phyloP scores from a whole-genome alignment of 495 filamentous ascomycete species.

The Neurospora sp. region DNA sequence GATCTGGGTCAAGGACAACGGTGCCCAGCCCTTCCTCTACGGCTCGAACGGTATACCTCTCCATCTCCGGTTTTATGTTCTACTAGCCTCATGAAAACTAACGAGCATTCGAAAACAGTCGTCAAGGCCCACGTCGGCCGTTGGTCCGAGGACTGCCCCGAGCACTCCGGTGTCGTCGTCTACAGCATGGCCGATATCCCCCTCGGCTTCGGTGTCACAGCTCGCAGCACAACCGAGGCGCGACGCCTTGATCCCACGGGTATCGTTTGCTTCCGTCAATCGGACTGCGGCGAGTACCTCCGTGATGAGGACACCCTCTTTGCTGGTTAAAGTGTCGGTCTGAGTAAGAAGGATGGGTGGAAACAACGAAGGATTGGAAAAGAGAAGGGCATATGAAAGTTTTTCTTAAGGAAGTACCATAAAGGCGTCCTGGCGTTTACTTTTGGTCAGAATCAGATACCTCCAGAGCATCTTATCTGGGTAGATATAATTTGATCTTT shows the following conservation, averaged over 20 bases:
- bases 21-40: conserved; percentile 91
- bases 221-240: conserved; percentile 71
- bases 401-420: conserved; percentile 7
- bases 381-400: conserved; percentile 1
- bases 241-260: conserved; percentile 79
- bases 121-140: conserved; percentile 87
- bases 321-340: conserved; percentile 21
- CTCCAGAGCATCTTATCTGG: background rate
- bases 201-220: conserved; percentile 63
- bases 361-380: background rate
- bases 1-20: conserved; percentile 90
- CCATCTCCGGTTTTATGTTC: background rate
- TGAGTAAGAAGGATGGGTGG: conserved; percentile 1
- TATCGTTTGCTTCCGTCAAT: conserved; percentile 73
- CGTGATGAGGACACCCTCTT: conserved; percentile 60
- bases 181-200: conserved; percentile 67
- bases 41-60: conserved; percentile 27
- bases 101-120: conserved; percentile 25
- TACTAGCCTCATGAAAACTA: background rate
- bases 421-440: conserved; percentile 17
- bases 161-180: conserved; percentile 68
- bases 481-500: background rate
- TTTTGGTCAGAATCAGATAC: background rate
- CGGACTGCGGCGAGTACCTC: conserved; percentile 86
- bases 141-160: conserved; percentile 77